Evolutionary conservation across 2,329 filamentous ascomycete species (phyloP).

Genomic region (Penicillium capsulatum): DNA sequence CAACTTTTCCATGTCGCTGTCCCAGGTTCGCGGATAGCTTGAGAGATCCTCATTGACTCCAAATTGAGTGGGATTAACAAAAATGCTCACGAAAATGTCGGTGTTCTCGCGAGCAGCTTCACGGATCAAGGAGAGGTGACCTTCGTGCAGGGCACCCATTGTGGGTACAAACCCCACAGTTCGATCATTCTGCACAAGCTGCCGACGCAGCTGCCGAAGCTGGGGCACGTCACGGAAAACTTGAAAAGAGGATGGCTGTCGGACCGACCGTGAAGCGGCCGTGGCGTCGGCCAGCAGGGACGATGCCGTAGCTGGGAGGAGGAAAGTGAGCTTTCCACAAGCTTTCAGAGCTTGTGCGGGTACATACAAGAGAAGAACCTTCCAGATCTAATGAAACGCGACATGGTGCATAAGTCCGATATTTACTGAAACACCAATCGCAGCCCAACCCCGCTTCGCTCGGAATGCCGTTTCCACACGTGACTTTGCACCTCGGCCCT

Average conservation of each 20-base stretch:
- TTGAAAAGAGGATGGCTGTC: slow-evolving; percentile 33
- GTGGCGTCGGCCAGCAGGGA: slow-evolving; percentile 22
- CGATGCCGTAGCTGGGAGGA: slow-evolving; percentile 19
- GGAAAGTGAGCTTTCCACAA: slow-evolving; percentile 1
- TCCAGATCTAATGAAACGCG: slow-evolving; percentile 24
- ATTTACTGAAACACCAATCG: background rate
- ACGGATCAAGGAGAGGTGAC: slow-evolving; percentile 81
- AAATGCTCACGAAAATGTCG: slow-evolving; percentile 84
- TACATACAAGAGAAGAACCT: slow-evolving; percentile 30
- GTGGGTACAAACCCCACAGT: slow-evolving; percentile 88
- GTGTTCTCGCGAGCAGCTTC: slow-evolving; percentile 79
- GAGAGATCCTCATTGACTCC: slow-evolving; percentile 81
- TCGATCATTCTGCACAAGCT: slow-evolving; percentile 62
- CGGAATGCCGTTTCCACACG: slow-evolving; percentile 7
- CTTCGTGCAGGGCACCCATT: slow-evolving; percentile 94
- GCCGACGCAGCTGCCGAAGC: slow-evolving; percentile 65
- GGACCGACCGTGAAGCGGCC: slow-evolving; percentile 17
- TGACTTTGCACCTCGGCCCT: slow-evolving; percentile 27
- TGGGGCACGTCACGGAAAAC: slow-evolving; percentile 71
- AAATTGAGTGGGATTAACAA: slow-evolving; percentile 96
- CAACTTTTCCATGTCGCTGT: slow-evolving; percentile 65
- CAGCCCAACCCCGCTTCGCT: background rate
- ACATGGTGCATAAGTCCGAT: slow-evolving; percentile 32
- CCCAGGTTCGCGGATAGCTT: slow-evolving; percentile 89
- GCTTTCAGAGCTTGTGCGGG: background rate